Evolutionary conservation across 345 rosid species (phyloP), one percentile per base, ranked within the genome.

Genomic region (Schrenkiella parvula): DNA sequence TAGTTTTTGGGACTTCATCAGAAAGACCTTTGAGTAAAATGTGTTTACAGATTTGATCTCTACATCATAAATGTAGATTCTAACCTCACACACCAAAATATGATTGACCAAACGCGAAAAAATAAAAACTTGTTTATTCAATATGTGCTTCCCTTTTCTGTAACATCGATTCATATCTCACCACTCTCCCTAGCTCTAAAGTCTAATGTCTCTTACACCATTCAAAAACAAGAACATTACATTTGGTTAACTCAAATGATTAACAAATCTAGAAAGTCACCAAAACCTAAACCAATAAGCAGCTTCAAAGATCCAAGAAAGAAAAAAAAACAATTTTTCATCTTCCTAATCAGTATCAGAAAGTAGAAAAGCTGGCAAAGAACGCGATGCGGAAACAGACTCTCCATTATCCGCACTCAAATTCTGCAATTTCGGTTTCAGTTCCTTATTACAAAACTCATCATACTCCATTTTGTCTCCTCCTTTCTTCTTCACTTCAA

Each of bases 401-500:
- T 42, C 32, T 7, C 84, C 78, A 70, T 87, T 83, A 22, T 85
- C 96, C 44, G 9, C 37, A 75, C 76, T 74, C 79, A 93, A 70
- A 31, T 83, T 85, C 82, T 87, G 84, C 76, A 93, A 67, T 4
- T 86, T 91, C 6, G 96, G 98, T 83, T 73, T 88, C 81, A 93
- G 56, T 61, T 93, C 97, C 41, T 60, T 84, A 18, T 83, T 76
- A 71, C 88, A 93, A 42, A 90, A 93, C 21, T 90, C 98, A 23
- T 88, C 97, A 14, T 86, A 93, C 78, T 93, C 98, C 65, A 78
- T 85, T 74, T 53, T 85, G 22, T 93, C 97, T 15, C 98, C 98
- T 50, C 90, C 85, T 81, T 90, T 90, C 87, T 88, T 93, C 93
- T 84, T 92, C 8, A 92, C 91, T 77, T 92, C 96, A 73, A 92